Conservation (phyloP, 1,284 basidiomycete genomes). For the Cutaneotrichosporon sp. region DNA sequence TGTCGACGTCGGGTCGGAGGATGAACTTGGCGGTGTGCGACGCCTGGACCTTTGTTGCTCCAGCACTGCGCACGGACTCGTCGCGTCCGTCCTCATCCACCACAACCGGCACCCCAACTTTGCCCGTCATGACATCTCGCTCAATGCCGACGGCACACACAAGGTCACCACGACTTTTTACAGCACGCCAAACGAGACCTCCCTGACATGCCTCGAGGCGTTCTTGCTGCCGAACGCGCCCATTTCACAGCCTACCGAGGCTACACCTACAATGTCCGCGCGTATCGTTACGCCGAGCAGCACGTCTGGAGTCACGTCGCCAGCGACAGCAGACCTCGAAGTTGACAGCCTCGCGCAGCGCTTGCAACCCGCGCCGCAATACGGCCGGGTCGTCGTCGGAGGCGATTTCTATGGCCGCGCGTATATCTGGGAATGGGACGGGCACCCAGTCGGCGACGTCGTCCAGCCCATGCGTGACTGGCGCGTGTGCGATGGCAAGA, state of each 20-base stretch:
- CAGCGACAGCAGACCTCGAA: conserved; percentile 7
- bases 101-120: conserved; percentile 26
- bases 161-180: conserved; percentile 15
- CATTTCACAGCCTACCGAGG: conserved; percentile 16
- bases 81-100: conserved; percentile 28
- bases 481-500: conserved; percentile 29
- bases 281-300: conserved; percentile 15
- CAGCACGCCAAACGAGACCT: conserved; percentile 14
- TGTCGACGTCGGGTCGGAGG: conserved; percentile 31
- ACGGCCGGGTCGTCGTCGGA: conserved; percentile 32
- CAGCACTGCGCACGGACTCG: background rate
- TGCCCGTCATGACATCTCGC: conserved; percentile 27
- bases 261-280: conserved; percentile 11
- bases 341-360: conserved; percentile 7
- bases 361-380: conserved; percentile 10
- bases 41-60: conserved; percentile 21
- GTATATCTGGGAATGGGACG: conserved; percentile 41
- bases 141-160: conserved; percentile 1
- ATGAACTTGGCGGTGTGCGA: conserved; percentile 24
- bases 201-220: conserved; percentile 16
- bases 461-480: conserved; percentile 30
- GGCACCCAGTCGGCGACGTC: conserved; percentile 1
- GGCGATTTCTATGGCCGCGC: conserved; percentile 36
- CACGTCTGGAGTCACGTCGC: conserved; percentile 7
- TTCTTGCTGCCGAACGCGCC: conserved; percentile 19